phyloP scores from a whole-genome alignment of 768 basidiomycete species.

The Ephemerocybe angulata region DNA sequence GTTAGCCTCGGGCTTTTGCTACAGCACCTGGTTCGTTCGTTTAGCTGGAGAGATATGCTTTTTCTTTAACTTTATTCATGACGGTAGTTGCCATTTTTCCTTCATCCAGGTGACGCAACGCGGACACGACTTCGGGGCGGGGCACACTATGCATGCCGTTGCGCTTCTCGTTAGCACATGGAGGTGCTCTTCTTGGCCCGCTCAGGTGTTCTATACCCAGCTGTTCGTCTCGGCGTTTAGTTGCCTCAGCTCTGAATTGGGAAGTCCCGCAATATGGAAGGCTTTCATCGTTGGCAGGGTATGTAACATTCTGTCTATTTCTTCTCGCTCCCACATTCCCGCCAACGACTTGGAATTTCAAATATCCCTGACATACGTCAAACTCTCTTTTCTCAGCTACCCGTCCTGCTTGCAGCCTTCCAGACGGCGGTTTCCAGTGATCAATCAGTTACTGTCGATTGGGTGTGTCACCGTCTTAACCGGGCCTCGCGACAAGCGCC shows the following conservation, averaged over 20 bases:
- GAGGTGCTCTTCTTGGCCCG: conserved; percentile 62
- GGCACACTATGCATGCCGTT: conserved; percentile 49
- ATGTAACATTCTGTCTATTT: conserved; percentile 23
- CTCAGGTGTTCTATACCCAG: conserved; percentile 64
- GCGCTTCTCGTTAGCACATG: conserved; percentile 53
- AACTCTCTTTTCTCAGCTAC: conserved; percentile 43
- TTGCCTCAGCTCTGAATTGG: conserved; percentile 51
- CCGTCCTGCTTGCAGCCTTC: conserved; percentile 53
- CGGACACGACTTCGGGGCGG: conserved; percentile 60
- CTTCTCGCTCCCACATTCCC: background rate
- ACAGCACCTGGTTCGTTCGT: conserved; percentile 52
- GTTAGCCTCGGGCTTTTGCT: conserved; percentile 60
- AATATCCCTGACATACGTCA: background rate
- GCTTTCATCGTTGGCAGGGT: conserved; percentile 72
- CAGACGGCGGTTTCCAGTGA: conserved; percentile 53
- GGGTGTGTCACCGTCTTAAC: conserved; percentile 47
- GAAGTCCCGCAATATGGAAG: conserved; percentile 52
- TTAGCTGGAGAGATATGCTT: background rate
- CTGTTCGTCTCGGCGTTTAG: conserved; percentile 60
- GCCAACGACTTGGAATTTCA: background rate
- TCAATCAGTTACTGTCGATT: conserved; percentile 52
- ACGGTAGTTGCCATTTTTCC: conserved; percentile 12
- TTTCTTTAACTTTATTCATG: conserved; percentile 1
- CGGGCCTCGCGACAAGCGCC: background rate
- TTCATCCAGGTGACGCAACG: conserved; percentile 50